Conservation (phyloP, 164 flowering plant genomes). For the Berberis thunbergii region DNA sequence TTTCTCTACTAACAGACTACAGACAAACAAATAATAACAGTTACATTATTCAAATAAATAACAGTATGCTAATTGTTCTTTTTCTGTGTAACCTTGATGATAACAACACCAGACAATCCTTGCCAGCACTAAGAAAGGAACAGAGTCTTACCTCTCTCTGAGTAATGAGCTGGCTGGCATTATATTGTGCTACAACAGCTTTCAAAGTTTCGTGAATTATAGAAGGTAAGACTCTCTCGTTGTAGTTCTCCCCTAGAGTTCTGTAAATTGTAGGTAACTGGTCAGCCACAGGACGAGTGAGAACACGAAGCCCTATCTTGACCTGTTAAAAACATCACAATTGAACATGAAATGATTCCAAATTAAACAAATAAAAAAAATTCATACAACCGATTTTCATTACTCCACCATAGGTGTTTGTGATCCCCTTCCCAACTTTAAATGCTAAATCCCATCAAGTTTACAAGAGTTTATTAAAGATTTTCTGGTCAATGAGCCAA, state of each 20-base stretch:
- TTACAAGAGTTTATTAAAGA: no score
- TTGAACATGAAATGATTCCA: no score
- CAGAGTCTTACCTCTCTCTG: constrained; percentile 65
- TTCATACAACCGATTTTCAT: no score
- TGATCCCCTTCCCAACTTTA: no score
- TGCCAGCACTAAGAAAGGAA: background rate
- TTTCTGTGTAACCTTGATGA: no score
- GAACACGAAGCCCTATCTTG: constrained; percentile 80
- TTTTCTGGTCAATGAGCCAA: no score
- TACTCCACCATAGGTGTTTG: no score
- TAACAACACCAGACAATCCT: no score
- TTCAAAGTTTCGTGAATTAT: constrained; percentile 83
- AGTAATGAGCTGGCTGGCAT: constrained; percentile 91
- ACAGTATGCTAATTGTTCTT: no score
- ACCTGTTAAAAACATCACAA: constrained; percentile 31
- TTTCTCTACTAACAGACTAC: constrained; percentile 48
- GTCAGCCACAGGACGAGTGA: constrained; percentile 64
- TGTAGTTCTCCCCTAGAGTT: constrained; percentile 73
- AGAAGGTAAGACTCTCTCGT: constrained; percentile 75
- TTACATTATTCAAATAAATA: background rate
- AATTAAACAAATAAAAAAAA: no score
- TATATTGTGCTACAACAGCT: constrained; percentile 87
- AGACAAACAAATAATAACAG: background rate
- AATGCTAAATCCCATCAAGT: no score
- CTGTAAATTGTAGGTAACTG: constrained; percentile 64